phyloP scores from a whole-genome alignment of 495 filamentous ascomycete species.

The Penicillium coprophilum region DNA sequence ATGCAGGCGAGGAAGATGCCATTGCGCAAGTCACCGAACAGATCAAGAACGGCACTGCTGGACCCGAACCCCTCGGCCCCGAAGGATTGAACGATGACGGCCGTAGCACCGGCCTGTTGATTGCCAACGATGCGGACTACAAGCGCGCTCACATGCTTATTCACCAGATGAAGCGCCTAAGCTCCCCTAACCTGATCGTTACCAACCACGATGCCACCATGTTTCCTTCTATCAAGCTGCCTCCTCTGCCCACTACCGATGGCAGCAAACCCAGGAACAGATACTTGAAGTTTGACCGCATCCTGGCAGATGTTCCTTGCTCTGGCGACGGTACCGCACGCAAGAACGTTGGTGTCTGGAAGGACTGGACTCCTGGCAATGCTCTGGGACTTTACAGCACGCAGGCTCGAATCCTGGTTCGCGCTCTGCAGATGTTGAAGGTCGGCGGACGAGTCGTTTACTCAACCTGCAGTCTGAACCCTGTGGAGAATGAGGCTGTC shows the following conservation, averaged over 20 bases:
- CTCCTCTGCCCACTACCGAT: constrained; percentile 45
- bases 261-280: constrained; percentile 56
- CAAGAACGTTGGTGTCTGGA: constrained; percentile 92
- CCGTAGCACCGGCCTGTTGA: constrained; percentile 82
- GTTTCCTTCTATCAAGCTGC: constrained; percentile 85
- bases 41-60: constrained; percentile 49
- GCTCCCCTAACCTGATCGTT: constrained; percentile 94
- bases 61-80: constrained; percentile 44
- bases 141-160: constrained; percentile 94
- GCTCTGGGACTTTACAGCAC: constrained; percentile 80
- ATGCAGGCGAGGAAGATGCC: constrained; percentile 82
- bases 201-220: constrained; percentile 97
- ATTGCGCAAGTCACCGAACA: constrained; percentile 61
- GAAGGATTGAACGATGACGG: constrained; percentile 72
- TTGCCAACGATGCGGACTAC: constrained; percentile 95
- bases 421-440: constrained; percentile 95
- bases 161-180: constrained; percentile 94
- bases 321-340: constrained; percentile 90
- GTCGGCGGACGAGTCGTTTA: constrained; percentile 92
- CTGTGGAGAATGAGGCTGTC: constrained; percentile 96
- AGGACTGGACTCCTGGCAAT: constrained; percentile 84
- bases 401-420: constrained; percentile 85
- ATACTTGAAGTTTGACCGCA: constrained; percentile 95
- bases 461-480: constrained; percentile 98
- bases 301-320: constrained; percentile 94